A percentile compares a stretch with the other conserved stretches of the same genome.
These are phyloP conservation scores for Leishmania braziliensis DNA, from an alignment of 208 protist genomes.

Conservation along the genomic window DNA sequence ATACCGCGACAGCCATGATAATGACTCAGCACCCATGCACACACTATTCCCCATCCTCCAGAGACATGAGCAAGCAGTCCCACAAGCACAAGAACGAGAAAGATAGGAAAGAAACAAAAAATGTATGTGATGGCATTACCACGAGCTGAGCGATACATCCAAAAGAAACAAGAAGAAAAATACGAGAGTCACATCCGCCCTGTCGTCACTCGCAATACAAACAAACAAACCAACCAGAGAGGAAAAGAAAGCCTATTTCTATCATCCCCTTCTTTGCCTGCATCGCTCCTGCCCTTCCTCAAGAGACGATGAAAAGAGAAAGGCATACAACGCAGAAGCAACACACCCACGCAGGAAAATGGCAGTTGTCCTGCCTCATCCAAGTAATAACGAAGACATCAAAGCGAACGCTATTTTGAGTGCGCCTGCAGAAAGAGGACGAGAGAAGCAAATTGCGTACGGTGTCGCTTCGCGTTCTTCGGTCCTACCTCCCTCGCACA, in stretches of 20 bases:
- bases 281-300: not conserved
- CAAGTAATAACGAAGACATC: not conserved
- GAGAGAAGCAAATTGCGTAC: not conserved
- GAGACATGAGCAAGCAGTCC: not conserved
- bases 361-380: not conserved
- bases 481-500: not conserved
- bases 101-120: not conserved
- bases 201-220: not conserved
- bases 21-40: not conserved
- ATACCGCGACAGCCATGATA: not conserved
- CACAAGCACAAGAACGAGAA: not conserved
- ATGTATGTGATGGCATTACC: not conserved
- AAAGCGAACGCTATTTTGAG: not conserved
- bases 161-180: not conserved
- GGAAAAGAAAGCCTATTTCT: not conserved
- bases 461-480: not conserved
- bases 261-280: not conserved
- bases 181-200: not conserved
- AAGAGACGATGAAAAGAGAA: not conserved
- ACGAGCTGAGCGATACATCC: not conserved
- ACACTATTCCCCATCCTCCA: not conserved
- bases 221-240: not conserved
- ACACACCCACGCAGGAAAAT: not conserved
- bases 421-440: no score
- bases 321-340: not conserved